These are phyloP conservation scores for Delitschia confertaspora DNA, from an alignment of 495 filamentous ascomycete species.

Conservation along the genomic window DNA sequence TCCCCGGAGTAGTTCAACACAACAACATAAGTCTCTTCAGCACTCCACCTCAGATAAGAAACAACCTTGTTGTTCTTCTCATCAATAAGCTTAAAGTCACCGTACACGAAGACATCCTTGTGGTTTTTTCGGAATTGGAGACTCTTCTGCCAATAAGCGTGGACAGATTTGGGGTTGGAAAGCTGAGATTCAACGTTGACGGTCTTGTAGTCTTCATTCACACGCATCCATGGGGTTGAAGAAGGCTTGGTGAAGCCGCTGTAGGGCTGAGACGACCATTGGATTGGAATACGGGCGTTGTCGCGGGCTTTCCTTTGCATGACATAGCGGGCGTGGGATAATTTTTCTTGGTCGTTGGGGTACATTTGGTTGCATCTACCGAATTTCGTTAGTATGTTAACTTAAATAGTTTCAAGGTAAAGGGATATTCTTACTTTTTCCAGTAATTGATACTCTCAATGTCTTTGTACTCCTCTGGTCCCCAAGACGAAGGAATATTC, in stretches of 20 bases:
- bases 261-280: constrained; percentile 30
- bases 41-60: constrained; percentile 33
- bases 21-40: constrained; percentile 32
- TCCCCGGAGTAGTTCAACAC: constrained; percentile 40
- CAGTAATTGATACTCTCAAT: constrained; percentile 46
- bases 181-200: constrained; percentile 32
- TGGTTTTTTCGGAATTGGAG: constrained; percentile 36
- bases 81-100: constrained; percentile 37
- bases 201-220: constrained; percentile 33
- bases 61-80: constrained; percentile 33
- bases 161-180: constrained; percentile 26
- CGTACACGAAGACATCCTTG: constrained; percentile 41
- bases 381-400: not conserved
- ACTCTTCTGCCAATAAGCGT: constrained; percentile 40
- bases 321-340: constrained; percentile 21
- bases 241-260: constrained; percentile 31
- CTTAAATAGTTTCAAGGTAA: not conserved
- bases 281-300: constrained; percentile 36
- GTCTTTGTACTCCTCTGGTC: constrained; percentile 44
- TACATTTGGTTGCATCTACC: constrained; percentile 24
- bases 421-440: constrained; percentile 30
- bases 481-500: constrained; percentile 42
- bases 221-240: constrained; percentile 36
- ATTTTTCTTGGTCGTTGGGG: constrained; percentile 23
- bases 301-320: constrained; percentile 34